These are phyloP conservation scores for Tetrapisispora namnaoensis DNA, from an alignment of 805 yeast species.

Conservation along the genomic window DNA sequence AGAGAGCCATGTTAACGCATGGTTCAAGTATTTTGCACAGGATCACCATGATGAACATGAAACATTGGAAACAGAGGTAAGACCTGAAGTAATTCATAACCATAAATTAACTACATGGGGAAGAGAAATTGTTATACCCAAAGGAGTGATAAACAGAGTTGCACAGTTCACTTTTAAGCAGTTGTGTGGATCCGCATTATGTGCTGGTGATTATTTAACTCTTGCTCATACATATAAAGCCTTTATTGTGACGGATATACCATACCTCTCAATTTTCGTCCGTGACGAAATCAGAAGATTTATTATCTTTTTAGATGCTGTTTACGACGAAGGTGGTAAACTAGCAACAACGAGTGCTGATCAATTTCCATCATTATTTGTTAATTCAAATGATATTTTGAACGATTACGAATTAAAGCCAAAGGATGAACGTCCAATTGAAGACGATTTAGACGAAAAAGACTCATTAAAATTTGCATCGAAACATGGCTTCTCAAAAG, in stretches of 20 bases:
- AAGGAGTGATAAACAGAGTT: slow-evolving; percentile 64
- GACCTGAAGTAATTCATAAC: slow-evolving; percentile 14
- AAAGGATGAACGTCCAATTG: background rate
- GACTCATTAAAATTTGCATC: slow-evolving; percentile 43
- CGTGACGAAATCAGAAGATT: slow-evolving; percentile 84
- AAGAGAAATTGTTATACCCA: slow-evolving; percentile 65
- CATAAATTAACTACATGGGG: slow-evolving; percentile 71
- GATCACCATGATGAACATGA: slow-evolving; percentile 30
- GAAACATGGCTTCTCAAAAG: slow-evolving; percentile 66
- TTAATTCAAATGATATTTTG: slow-evolving; percentile 57
- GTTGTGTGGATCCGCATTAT: slow-evolving; percentile 76
- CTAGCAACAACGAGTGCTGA: slow-evolving; percentile 86
- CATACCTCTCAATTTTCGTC: slow-evolving; percentile 64
- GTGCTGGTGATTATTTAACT: slow-evolving; percentile 90
- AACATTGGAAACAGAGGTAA: slow-evolving; percentile 8
- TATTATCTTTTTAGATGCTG: slow-evolving; percentile 91
- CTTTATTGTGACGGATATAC: slow-evolving; percentile 88
- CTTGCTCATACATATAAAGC: slow-evolving; percentile 67
- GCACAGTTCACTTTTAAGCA: slow-evolving; percentile 85
- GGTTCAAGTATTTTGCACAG: slow-evolving; percentile 76
- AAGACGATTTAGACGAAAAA: slow-evolving; percentile 23
- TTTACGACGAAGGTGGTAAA: slow-evolving; percentile 82
- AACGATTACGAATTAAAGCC: slow-evolving; percentile 29
- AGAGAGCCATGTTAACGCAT: slow-evolving; percentile 51
- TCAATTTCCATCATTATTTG: slow-evolving; percentile 74